A percentile compares a stretch with the other conserved stretches of the same genome.
These are phyloP conservation scores for Penicillium aurantiogriseum DNA, from an alignment of 2,329 filamentous ascomycete species.

Conservation along the genomic window DNA sequence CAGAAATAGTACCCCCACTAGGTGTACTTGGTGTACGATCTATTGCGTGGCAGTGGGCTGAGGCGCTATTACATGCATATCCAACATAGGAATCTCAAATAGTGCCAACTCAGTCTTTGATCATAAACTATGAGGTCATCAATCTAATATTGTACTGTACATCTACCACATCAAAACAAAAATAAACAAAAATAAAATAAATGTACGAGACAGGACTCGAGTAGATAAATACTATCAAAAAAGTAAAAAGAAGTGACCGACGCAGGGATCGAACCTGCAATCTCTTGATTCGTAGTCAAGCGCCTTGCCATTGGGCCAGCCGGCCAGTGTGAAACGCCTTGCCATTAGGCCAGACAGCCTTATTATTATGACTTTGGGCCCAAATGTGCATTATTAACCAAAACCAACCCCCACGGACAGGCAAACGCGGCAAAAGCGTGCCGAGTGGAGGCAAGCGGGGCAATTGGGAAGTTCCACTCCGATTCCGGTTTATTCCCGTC, in stretches of 20 bases:
- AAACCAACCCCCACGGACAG: background rate
- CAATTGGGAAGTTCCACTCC: background rate
- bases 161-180: too few relatives aligned
- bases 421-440: constrained; percentile 22
- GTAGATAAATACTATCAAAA: background rate
- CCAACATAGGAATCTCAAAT: background rate
- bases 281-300: constrained; percentile 55
- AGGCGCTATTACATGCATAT: background rate
- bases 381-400: background rate
- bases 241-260: constrained; percentile 32
- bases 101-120: background rate
- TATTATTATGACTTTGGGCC: fast-evolving
- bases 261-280: constrained; percentile 50
- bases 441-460: constrained; percentile 19
- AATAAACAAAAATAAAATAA: too few relatives aligned
- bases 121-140: background rate
- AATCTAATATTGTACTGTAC: too few relatives aligned
- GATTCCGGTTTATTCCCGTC: constrained; percentile 10
- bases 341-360: constrained; percentile 47
- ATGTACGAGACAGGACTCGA: background rate
- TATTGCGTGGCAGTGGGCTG: background rate
- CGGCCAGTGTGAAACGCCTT: constrained; percentile 44
- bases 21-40: background rate
- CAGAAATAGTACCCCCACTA: background rate
- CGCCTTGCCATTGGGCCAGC: constrained; percentile 52